phyloP scores from a whole-genome alignment of 2,329 filamentous ascomycete genomes.

The Hymenoscyphus infarciens region DNA sequence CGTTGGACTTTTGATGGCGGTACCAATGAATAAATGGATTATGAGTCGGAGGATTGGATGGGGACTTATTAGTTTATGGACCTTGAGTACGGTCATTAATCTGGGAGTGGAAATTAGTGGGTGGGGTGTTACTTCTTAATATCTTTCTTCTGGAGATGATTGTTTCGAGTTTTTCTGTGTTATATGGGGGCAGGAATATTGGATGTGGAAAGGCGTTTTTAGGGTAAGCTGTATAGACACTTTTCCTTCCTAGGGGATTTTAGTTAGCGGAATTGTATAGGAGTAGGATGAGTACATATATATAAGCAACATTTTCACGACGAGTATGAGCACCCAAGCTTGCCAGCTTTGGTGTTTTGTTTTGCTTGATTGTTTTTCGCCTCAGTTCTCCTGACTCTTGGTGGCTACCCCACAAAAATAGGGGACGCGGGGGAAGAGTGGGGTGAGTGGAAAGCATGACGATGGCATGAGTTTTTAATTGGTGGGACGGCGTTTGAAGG shows the following conservation, averaged over 20 bases:
- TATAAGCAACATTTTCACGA: neutral
- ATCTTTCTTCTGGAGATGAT: neutral
- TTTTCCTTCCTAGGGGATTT: neutral
- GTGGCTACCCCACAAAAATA: neutral
- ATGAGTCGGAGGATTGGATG: constrained; percentile 81
- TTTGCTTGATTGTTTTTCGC: neutral
- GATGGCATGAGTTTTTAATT: neutral
- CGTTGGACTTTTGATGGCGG: constrained; percentile 69
- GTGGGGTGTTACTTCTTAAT: constrained; percentile 17
- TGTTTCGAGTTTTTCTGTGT: neutral
- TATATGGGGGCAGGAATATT: neutral
- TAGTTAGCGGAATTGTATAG: neutral
- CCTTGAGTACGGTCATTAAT: constrained; percentile 74
- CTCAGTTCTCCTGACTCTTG: neutral
- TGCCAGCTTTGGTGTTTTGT: neutral
- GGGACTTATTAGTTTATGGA: constrained; percentile 77
- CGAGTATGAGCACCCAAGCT: no score
- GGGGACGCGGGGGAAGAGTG: neutral
- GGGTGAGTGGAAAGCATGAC: neutral
- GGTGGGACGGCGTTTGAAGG: constrained; percentile 7
- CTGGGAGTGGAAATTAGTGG: constrained; percentile 73
- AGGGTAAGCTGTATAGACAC: neutral
- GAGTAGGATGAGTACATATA: neutral
- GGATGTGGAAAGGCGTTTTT: neutral
- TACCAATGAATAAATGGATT: constrained; percentile 82